Base-by-base conservation (phyloP, 2,329 filamentous ascomycete genomes). In the Ceratocystis papillata region DNA sequence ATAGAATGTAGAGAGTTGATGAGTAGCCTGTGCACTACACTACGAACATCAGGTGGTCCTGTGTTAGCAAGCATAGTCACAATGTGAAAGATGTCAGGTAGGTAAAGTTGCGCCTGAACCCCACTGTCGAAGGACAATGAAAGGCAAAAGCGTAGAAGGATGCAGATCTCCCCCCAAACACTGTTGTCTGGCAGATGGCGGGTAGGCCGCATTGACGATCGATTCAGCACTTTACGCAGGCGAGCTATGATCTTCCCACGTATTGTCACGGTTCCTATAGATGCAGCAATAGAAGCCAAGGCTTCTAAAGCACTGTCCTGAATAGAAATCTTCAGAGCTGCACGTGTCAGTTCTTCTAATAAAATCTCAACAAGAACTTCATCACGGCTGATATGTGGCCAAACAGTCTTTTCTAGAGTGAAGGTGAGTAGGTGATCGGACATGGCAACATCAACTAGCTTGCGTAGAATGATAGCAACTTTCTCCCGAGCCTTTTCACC, bases 61-160 rank as follows among this genome's bases (percentile, higher is more conserved):
- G 83, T 87, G 70, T 87, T 87, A 45, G 84, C 83, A 30, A 88
- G 77, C 83, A 88, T 87, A 0, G 86, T 87, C 67, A 87, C 83
- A 62, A 88, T 78, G 73, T 88, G 86, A 72, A 88, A 88, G 59
- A 88, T 79, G 72, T 88, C 86, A 0, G 86, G 85, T 5, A 88
- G 75, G 70, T 84, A 88, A 57, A 87, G 77, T 72, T 88, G 85
- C 3, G 85, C 81, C 73, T 88, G 86, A 15, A 86, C 80, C 25
- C 84, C 83, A 69, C 81, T 85, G 72, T 87, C 83, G 69, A 88
- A 88, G 1, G 86, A 88, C 63, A 87, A 76, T 1, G 84, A 81
- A 15, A 87, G 76, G 68, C 84, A 87, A 69, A 88, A 85, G 59
- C 85, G 83, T 62, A 88, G 76, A 41, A 88, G 76, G 59, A 87